Evolutionary conservation across 2,329 filamentous ascomycete species (phyloP), one percentile per base, ranked within the genome.

Genomic region (Rutstroemia sp.): DNA sequence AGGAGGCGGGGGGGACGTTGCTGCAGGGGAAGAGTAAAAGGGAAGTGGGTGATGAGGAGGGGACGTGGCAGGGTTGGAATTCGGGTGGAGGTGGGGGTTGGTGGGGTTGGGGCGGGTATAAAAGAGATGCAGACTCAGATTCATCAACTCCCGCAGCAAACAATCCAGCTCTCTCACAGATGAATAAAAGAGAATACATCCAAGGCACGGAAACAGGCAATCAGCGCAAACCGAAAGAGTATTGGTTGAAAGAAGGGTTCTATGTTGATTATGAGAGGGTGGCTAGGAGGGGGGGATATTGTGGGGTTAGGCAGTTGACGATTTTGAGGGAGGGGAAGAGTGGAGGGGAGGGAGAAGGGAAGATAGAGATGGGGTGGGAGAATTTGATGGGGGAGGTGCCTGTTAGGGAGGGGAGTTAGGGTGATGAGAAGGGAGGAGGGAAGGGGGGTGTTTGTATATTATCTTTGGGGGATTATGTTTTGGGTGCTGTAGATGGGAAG

Each of bases 241-340:
- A 64, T 19, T 68, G 67, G 67, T 52, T 47, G 1, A 59, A 46
- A 6, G 61, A 65, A 14, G 70, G 71, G 1, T 70, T 68, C 54
- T 78, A 75, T 70, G 65, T 71, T 51, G 63, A 77, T 37, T 72
- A 73, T 7, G 66, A 74, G 41, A 70, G 78, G 23, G 71, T 67
- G 3, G 79, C 76, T 1, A 71, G 73, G 48, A 77, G 75, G 25
- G 80, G 79, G 27, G 73, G 79, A 57, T 83, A 79, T 65, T 84
- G 82, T 65, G 79, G 78, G 7, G 73, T 76, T 3, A 70, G 78
- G 27, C 76, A 78, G 63, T 72, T 83, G 67, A 74, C 77, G n/a
- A 71, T 78, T 5, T 69, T 78, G 53, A 70, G 62, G 17, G 65
- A 65, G 56, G 60, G 52, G 42, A 23, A 56, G 25, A 25, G 61